Evolutionary conservation across 2,329 filamentous ascomycete species (phyloP).

Genomic region (Fusarium bactridioides): DNA sequence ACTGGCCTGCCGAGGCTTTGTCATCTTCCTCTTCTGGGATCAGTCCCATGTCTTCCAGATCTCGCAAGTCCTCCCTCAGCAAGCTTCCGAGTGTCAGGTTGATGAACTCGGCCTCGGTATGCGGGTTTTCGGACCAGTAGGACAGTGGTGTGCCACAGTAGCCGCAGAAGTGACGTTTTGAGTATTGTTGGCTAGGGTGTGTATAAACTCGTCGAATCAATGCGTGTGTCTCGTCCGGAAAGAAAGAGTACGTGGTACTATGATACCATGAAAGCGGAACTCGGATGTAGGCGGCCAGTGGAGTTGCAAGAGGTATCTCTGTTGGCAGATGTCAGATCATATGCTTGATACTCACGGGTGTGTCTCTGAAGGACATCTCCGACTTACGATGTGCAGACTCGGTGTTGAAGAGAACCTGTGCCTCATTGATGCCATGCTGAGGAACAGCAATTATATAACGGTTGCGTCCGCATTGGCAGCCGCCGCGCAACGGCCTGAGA

Average conservation of each 20-base stretch:
- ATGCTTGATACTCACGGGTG: not conserved
- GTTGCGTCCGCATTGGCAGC: slow-evolving; percentile 87
- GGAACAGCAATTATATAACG: slow-evolving; percentile 80
- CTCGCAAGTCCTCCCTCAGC: slow-evolving; percentile 71
- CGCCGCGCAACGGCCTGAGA: slow-evolving; percentile 70
- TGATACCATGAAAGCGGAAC: slow-evolving; percentile 84
- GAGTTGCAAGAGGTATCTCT: slow-evolving; percentile 74
- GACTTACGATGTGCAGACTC: slow-evolving; percentile 75
- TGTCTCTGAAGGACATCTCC: not conserved
- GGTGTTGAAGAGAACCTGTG: slow-evolving; percentile 79
- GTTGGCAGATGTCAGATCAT: slow-evolving; percentile 17
- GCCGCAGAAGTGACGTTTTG: slow-evolving; percentile 85
- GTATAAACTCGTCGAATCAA: slow-evolving; percentile 74
- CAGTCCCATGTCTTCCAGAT: slow-evolving; percentile 78
- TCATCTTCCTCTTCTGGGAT: slow-evolving; percentile 60
- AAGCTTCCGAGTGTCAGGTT: slow-evolving; percentile 83
- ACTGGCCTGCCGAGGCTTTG: slow-evolving; percentile 11
- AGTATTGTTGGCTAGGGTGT: slow-evolving; percentile 62
- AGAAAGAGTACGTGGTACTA: slow-evolving; percentile 77
- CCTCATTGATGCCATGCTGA: slow-evolving; percentile 59
- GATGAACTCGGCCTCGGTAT: slow-evolving; percentile 78
- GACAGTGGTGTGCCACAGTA: slow-evolving; percentile 88
- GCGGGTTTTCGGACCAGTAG: slow-evolving; percentile 81
- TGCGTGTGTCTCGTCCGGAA: slow-evolving; percentile 76
- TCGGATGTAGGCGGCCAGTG: slow-evolving; percentile 81